Conservation (phyloP, 805 yeast genomes). For the Cyberlindnera japonica region DNA sequence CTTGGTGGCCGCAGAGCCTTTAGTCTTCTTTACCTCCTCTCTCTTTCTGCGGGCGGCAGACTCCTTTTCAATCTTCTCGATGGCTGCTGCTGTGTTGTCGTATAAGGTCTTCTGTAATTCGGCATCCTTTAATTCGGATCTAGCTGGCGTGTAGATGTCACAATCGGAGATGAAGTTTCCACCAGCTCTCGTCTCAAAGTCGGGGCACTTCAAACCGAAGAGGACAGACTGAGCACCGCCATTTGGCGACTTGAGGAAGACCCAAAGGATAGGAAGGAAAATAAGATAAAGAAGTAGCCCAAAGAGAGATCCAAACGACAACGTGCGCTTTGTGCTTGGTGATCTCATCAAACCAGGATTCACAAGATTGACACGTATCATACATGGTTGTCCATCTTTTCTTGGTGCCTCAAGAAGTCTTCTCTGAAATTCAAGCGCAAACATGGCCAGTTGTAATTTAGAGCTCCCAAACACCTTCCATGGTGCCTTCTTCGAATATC, state of each 20-base stretch:
- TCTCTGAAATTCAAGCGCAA: constrained; percentile 76
- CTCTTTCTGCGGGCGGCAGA: constrained; percentile 65
- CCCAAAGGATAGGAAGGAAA: constrained; percentile 78
- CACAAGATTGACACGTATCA: constrained; percentile 66
- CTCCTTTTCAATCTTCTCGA: constrained; percentile 61
- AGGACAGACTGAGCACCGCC: constrained; percentile 80
- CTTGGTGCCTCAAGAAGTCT: constrained; percentile 55
- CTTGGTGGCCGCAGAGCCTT: constrained; percentile 1
- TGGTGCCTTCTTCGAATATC: constrained; percentile 61
- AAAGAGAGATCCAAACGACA: constrained; percentile 70
- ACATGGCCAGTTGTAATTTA: constrained; percentile 69
- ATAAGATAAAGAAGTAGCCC: constrained; percentile 63
- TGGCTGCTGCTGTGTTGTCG: constrained; percentile 55
- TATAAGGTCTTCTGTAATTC: constrained; percentile 58
- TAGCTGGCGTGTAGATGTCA: constrained; percentile 45
- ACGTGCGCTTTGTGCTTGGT: constrained; percentile 73
- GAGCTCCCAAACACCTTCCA: constrained; percentile 80
- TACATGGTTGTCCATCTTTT: constrained; percentile 67
- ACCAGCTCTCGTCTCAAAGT: constrained; percentile 55
- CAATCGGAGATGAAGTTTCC: constrained; percentile 78
- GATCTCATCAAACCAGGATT: constrained; percentile 94
- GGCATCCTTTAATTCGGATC: constrained; percentile 61
- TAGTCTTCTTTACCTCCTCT: constrained; percentile 19
- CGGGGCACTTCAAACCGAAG: constrained; percentile 69
- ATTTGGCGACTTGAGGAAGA: constrained; percentile 67